Evolutionary conservation across 1,284 basidiomycete species (phyloP), one percentile per base, ranked within the genome.

Genomic region (Puccinia horiana): DNA sequence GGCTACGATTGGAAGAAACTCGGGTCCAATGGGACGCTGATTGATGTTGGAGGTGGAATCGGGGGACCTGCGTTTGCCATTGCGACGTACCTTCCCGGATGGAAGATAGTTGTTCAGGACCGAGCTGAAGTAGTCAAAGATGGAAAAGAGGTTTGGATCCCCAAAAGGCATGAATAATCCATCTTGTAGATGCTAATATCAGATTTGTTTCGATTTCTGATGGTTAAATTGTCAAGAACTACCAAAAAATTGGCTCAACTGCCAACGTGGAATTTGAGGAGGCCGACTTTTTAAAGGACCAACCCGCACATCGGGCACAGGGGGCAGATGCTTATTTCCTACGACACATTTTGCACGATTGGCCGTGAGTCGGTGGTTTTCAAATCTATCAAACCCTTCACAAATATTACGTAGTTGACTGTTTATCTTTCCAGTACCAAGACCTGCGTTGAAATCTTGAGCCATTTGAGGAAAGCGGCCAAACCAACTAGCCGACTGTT

Each of bases 281-380:
- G 12, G 47, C 6, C 29, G 35, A 73, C 32, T 73, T 73, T 37
- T 73, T 47, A 16, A 8, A 73, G 47, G 70, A 49, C 3, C 70
- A 73, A 37, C 70, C 70, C 26, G 44, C 70, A 26, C 70, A 54
- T 73, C 70, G 70, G 1, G 12, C 29, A 11, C 8, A 32, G 23
- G 29, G 5, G 23, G 47, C 47, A 23, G 70, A 73, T 54, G 47
- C 47, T 9, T 73, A 54, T 29, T 73, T 73, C 26, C 70, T 73
- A 32, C 70, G 70, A 54, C 70, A 73, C 70, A 44, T 73, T n/a
- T 37, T 73, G 29, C 70, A 73, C 20, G 70, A 73, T 73, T 73
- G 70, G 70, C 47, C 70, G 70, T 73, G 32, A 73, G 70, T 73
- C 11, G 26, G 32, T 23, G 1, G 12, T 40, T 20, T 5, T 18